A percentile compares a stretch with the other conserved stretches of the same genome.
Evolutionary conservation across 2,329 filamentous ascomycete species (phyloP).

Genomic region (Pseudogymnoascus verrucosus): DNA sequence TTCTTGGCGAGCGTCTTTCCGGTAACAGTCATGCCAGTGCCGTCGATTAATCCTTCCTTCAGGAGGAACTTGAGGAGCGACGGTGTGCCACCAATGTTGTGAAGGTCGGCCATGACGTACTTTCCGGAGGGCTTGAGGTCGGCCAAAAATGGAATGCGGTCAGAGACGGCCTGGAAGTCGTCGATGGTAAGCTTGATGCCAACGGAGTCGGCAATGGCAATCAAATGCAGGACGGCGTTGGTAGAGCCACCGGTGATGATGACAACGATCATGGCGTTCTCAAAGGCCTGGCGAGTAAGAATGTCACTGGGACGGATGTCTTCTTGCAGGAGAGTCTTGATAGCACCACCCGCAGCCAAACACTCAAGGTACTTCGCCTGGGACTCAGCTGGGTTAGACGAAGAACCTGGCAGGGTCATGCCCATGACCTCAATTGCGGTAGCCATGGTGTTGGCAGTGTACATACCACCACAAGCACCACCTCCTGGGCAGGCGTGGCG

Average conservation of each 20-base stretch:
- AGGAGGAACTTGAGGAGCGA: conserved; percentile 49
- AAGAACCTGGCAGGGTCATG: conserved; percentile 75
- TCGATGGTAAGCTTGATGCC: conserved; percentile 77
- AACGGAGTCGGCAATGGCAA: conserved; percentile 75
- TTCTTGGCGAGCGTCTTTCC: conserved; percentile 52
- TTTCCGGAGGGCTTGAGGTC: conserved; percentile 72
- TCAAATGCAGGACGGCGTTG: conserved; percentile 77
- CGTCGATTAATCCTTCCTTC: conserved; percentile 50
- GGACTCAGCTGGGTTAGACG: conserved; percentile 69
- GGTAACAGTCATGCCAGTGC: conserved; percentile 52
- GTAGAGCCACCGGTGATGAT: conserved; percentile 79
- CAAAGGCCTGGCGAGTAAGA: conserved; percentile 71
- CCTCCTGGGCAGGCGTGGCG: conserved; percentile 79
- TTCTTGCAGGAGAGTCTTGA: conserved; percentile 66
- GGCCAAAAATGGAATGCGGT: conserved; percentile 71
- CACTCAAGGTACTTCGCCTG: conserved; percentile 67
- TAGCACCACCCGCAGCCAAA: conserved; percentile 60
- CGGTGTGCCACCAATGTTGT: conserved; percentile 49
- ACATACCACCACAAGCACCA: conserved; percentile 83
- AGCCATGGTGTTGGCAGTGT: conserved; percentile 72
- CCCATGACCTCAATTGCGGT: conserved; percentile 64
- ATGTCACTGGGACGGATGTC: conserved; percentile 73
- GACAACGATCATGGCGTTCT: conserved; percentile 77
- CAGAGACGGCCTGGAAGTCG: conserved; percentile 76
- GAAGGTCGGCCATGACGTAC: conserved; percentile 52